phyloP scores from a whole-genome alignment of 805 yeast genomes.

The Ogataea trehaloabstinens region DNA sequence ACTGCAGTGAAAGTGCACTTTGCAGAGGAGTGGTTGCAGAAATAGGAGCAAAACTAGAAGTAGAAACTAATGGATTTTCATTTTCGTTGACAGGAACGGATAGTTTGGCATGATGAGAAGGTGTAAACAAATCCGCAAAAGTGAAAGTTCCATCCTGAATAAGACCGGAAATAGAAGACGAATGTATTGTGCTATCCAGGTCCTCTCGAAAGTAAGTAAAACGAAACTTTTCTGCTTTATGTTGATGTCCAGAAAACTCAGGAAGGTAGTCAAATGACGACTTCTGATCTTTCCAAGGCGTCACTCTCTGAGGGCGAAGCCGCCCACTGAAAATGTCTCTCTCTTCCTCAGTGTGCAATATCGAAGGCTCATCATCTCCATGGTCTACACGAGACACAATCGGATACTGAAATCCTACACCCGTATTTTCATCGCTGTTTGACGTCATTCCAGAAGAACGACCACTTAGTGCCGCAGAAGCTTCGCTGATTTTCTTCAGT shows the following conservation, averaged over 20 bases:
- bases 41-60: neutral
- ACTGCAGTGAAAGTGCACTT: conserved; percentile 8
- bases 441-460: conserved; percentile 14
- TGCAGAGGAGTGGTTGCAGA: conserved; percentile 4
- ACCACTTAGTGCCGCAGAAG: conserved; percentile 26
- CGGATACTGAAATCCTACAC: conserved; percentile 41
- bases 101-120: conserved; percentile 32
- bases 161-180: conserved; percentile 83
- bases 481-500: conserved; percentile 22
- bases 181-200: conserved; percentile 82
- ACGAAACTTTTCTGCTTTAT: conserved; percentile 52
- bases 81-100: conserved; percentile 1
- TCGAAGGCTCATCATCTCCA: conserved; percentile 25
- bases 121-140: conserved; percentile 63
- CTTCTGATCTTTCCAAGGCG: conserved; percentile 64
- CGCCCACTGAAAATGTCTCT: conserved; percentile 58
- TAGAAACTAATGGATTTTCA: conserved; percentile 5
- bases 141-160: conserved; percentile 51
- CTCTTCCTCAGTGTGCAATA: conserved; percentile 46
- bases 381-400: conserved; percentile 31
- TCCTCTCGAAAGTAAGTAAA: conserved; percentile 93
- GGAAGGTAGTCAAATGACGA: conserved; percentile 17
- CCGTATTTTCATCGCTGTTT: conserved; percentile 11
- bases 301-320: conserved; percentile 69
- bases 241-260: conserved; percentile 18